phyloP scores from a whole-genome alignment of 2,329 filamentous ascomycete species.

The Calonectria multiphialidica region DNA sequence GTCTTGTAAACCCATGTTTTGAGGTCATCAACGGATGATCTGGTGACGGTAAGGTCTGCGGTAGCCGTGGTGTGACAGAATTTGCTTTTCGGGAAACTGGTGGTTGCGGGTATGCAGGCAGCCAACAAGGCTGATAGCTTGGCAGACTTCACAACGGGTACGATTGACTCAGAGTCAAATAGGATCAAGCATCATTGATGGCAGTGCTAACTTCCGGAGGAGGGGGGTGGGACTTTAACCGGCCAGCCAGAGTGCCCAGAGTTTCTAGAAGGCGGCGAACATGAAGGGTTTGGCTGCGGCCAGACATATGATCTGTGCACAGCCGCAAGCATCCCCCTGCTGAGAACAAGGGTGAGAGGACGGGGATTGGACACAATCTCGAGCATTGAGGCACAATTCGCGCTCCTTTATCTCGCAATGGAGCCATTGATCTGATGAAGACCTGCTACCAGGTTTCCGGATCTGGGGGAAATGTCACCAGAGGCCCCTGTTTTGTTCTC shows the following conservation, averaged over 20 bases:
- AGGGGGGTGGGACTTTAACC: not conserved
- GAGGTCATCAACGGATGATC: not conserved
- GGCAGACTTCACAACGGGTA: not conserved
- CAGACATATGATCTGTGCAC: not conserved
- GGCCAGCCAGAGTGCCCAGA: not conserved
- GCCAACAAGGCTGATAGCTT: constrained; percentile 13
- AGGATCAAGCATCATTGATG: not conserved
- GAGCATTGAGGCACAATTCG: not conserved
- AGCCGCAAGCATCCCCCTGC: not conserved
- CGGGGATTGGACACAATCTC: not conserved
- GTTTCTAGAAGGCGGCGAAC: not conserved
- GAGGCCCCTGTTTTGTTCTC: not conserved
- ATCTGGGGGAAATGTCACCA: not conserved
- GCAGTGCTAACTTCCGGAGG: not conserved
- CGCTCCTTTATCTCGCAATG: not conserved
- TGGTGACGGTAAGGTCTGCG: not conserved
- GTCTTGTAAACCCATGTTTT: not conserved
- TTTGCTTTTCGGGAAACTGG: not conserved
- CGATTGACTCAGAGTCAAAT: not conserved
- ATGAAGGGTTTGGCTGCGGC: not conserved
- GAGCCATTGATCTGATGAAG: not conserved
- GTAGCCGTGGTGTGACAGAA: not conserved
- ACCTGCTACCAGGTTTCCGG: not conserved
- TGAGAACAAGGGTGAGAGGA: not conserved
- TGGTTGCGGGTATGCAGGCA: too few species aligned